Evolutionary conservation across 2,329 filamentous ascomycete genomes (phyloP), one percentile per base, ranked within the genome.

Genomic region (Clarireedia paspali): DNA sequence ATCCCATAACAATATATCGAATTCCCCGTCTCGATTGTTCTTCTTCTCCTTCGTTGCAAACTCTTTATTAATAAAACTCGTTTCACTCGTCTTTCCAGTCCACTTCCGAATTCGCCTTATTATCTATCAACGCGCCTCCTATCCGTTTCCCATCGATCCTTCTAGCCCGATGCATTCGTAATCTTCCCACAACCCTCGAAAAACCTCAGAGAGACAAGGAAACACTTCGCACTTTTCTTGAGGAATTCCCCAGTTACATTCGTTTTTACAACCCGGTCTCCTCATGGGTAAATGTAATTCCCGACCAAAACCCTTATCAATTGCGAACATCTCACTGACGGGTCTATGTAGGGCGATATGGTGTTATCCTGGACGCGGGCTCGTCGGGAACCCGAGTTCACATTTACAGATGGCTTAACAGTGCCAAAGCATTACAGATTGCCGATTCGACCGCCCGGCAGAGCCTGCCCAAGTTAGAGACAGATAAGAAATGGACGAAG

Each of bases 371-470:
- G 68, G 94, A 99, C 80, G 94, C 94, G 70, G 94, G 94, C 65
- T 97, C 94, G 72, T 97, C 94, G 72, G 92, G 94, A 70, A 97
- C 92, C 67, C 88, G 94, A 70, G 80, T 96, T 61, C 90, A 99
- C 72, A 83, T 99, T 57, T 99, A 99, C 74, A 83, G 85, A 72
- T 99, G 94, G 94, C 82, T 91, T 67, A 87, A 95, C 68, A 84
- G 85, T 61, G 76, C 82, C 40, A 79, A 79, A 63, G 86, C 88
- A 61, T 76, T 82, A 66, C 77, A 83, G 59, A 74, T 84, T 55
- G 85, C 82, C 38, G 75, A 78, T 46, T 67, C 74, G 20, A 72
- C 82, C 42, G 79, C 88, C 44, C 70, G 91, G 49, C 80, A 82
- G 57, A 82, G 79, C 50, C 75, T 99, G 27, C 94, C 94, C 2